Conservation (phyloP, 495 filamentous ascomycete genomes). For the Lasiosphaeris hirsuta region DNA sequence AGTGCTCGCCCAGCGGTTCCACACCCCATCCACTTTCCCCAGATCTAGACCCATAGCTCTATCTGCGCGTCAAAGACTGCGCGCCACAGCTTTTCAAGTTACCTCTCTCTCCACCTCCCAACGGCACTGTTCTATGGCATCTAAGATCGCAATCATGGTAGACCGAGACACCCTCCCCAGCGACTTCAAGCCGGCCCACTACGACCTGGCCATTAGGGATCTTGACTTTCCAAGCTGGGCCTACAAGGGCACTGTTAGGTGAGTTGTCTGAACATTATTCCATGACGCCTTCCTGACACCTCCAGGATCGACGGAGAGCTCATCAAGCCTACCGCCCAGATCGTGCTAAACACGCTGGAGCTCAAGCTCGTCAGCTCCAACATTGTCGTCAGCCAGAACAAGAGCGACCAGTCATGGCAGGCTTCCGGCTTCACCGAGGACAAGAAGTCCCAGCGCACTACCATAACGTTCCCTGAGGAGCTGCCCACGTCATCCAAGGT, state of each 20-base stretch:
- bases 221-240: constrained; percentile 73
- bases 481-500: constrained; percentile 60
- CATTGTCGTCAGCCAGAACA: constrained; percentile 42
- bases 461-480: constrained; percentile 65
- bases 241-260: constrained; percentile 76
- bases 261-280: constrained; percentile 26
- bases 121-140: constrained; percentile 15
- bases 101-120: background rate
- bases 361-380: constrained; percentile 58
- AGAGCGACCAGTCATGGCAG: constrained; percentile 50
- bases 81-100: background rate
- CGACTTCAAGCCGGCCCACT: constrained; percentile 80
- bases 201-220: constrained; percentile 76
- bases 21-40: no score
- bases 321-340: constrained; percentile 59
- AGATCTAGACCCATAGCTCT: no score
- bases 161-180: constrained; percentile 53
- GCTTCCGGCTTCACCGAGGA: constrained; percentile 71
- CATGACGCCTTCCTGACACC: constrained; percentile 4
- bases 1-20: no score
- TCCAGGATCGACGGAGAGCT: constrained; percentile 53
- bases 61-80: no score
- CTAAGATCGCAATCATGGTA: constrained; percentile 37
- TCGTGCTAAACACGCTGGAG: constrained; percentile 71
- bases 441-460: constrained; percentile 72